Conservation (phyloP, 2,329 filamentous ascomycete genomes). For the Aspergillus unguis region DNA sequence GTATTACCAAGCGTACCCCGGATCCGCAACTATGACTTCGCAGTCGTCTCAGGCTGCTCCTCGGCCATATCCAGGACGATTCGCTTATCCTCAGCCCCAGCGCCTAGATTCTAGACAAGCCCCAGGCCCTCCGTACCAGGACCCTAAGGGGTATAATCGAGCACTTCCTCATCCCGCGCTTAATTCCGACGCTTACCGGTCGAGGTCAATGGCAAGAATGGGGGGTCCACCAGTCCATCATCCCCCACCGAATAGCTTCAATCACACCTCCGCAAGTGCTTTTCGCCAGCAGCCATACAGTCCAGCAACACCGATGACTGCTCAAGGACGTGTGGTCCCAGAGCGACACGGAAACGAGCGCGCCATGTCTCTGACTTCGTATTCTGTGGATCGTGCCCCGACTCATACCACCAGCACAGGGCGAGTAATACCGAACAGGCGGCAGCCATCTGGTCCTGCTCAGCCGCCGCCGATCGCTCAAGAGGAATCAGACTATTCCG, state of each 20-base stretch:
- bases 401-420: conserved; percentile 82
- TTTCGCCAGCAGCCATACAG: conserved; percentile 77
- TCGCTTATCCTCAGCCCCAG: conserved; percentile 69
- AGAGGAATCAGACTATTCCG: conserved; percentile 49
- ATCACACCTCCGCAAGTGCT: conserved; percentile 67
- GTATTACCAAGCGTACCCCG: conserved; percentile 40
- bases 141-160: conserved; percentile 57
- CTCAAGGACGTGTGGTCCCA: conserved; percentile 85
- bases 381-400: conserved; percentile 72
- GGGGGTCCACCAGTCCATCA: conserved; percentile 71
- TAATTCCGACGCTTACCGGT: conserved; percentile 81
- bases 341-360: conserved; percentile 90
- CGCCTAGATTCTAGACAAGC: conserved; percentile 62
- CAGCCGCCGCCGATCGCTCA: conserved; percentile 25
- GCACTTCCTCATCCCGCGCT: conserved; percentile 66
- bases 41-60: conserved; percentile 59
- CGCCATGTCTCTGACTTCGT: conserved; percentile 92
- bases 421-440: conserved; percentile 78
- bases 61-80: conserved; percentile 61
- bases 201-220: conserved; percentile 82
- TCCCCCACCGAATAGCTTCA: conserved; percentile 59
- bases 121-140: conserved; percentile 53
- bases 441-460: conserved; percentile 54
- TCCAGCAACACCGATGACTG: conserved; percentile 67
- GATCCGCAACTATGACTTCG: conserved; percentile 31